These are phyloP conservation scores for Hypoxylon fuscum DNA, from an alignment of 495 filamentous ascomycete species.

Conservation along the genomic window DNA sequence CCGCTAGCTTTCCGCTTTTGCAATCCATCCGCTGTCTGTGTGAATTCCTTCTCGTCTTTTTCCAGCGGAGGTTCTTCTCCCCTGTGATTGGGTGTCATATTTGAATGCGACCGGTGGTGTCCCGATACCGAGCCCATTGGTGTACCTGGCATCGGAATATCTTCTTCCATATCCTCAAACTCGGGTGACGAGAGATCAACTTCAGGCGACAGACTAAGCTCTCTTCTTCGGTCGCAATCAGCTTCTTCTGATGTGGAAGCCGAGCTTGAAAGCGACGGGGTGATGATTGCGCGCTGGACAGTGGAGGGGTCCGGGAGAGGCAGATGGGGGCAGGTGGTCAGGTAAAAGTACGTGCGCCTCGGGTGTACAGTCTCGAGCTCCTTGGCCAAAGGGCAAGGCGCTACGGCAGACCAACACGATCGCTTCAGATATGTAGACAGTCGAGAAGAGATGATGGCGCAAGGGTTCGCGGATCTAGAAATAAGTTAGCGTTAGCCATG, in stretches of 20 bases:
- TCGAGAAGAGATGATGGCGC: slow-evolving; percentile 92
- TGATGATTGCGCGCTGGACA: slow-evolving; percentile 69
- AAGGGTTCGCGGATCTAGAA: slow-evolving; percentile 89
- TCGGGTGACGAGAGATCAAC: slow-evolving; percentile 90
- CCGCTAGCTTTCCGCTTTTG: slow-evolving; percentile 74
- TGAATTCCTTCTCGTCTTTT: slow-evolving; percentile 96
- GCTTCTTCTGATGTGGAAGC: slow-evolving; percentile 73
- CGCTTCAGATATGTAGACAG: slow-evolving; percentile 89
- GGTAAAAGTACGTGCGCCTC: slow-evolving; percentile 93
- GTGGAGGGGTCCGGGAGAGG: slow-evolving; percentile 78
- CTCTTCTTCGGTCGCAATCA: slow-evolving; percentile 74
- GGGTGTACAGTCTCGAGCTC: slow-evolving; percentile 92
- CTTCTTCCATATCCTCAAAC: slow-evolving; percentile 77
- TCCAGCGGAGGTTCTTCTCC: slow-evolving; percentile 87
- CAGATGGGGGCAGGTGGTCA: slow-evolving; percentile 84
- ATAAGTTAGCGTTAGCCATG: slow-evolving; percentile 20
- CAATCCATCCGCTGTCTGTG: slow-evolving; percentile 87
- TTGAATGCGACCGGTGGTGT: slow-evolving; percentile 51
- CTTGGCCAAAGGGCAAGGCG: slow-evolving; percentile 90
- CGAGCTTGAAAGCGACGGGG: slow-evolving; percentile 84
- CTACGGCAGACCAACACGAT: slow-evolving; percentile 75
- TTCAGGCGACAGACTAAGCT: slow-evolving; percentile 88
- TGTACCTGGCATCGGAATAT: slow-evolving; percentile 63
- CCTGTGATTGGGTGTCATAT: slow-evolving; percentile 68
- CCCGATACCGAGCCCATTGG: slow-evolving; percentile 67